A percentile compares a stretch with the other conserved stretches of the same genome.
Conservation (phyloP, 306 rosid species). For the Mimosa bimucronata region DNA sequence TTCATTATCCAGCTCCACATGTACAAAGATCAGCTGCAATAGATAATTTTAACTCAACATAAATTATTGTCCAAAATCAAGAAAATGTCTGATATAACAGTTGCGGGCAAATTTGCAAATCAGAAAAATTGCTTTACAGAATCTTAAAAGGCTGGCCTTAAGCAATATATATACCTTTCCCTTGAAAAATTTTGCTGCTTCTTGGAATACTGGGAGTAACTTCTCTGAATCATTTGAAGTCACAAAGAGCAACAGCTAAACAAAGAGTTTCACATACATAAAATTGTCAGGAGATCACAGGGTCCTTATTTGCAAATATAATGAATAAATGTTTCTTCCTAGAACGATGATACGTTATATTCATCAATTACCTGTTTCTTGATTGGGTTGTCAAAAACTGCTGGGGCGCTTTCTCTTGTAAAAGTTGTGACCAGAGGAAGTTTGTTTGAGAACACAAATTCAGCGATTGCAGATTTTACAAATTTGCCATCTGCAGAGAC, state of each 20-base stretch:
- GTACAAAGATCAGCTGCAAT: slow-evolving; percentile 88
- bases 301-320: slow-evolving; percentile 9
- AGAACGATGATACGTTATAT: slow-evolving; percentile 13
- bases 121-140: slow-evolving; percentile 22
- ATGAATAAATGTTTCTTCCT: slow-evolving; percentile 18
- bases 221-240: slow-evolving; percentile 69
- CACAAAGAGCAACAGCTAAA: slow-evolving; percentile 81
- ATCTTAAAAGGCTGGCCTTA: slow-evolving; percentile 13
- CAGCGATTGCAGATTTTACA: slow-evolving; percentile 68
- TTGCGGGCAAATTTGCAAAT: slow-evolving; percentile 22
- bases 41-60: slow-evolving; percentile 37
- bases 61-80: slow-evolving; percentile 20
- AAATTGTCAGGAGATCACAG: slow-evolving; percentile 33
- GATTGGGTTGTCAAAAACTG: slow-evolving; percentile 79
- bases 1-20: slow-evolving; percentile 80
- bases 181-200: slow-evolving; percentile 80
- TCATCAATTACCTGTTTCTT: slow-evolving; percentile 81
- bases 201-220: slow-evolving; percentile 66
- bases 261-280: slow-evolving; percentile 31
- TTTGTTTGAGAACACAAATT: slow-evolving; percentile 87
- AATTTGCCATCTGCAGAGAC: slow-evolving; percentile 78
- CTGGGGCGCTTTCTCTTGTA: slow-evolving; percentile 75
- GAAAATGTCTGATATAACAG: slow-evolving; percentile 23
- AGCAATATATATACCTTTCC: slow-evolving; percentile 76
- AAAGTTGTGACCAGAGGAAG: slow-evolving; percentile 84